Percentiles rank a stretch among this genome's conserved stretches.
Evolutionary conservation across 768 basidiomycete genomes (phyloP).

Genomic region (Suillus variegatus): DNA sequence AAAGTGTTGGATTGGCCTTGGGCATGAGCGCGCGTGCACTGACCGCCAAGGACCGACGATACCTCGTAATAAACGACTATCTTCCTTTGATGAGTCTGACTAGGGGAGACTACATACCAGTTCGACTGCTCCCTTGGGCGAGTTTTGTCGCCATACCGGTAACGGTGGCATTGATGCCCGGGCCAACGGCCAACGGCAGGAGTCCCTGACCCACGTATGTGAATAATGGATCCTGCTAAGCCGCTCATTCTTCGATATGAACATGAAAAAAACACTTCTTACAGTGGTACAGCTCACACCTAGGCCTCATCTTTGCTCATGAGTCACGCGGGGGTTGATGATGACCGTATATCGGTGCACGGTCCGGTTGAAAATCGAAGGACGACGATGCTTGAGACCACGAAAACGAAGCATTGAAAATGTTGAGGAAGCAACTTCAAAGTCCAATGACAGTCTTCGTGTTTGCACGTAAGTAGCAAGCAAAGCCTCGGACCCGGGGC

Average conservation of each 20-base stretch:
- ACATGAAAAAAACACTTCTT: not conserved
- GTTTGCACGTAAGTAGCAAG: not conserved
- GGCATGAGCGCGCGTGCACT: not conserved
- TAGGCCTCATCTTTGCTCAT: not conserved
- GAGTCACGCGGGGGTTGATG: not conserved
- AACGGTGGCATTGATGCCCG: not conserved
- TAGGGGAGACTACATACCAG: not conserved
- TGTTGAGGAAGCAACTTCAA: not conserved
- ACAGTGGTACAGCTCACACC: not conserved
- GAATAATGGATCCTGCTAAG: not conserved
- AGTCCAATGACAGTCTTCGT: constrained; percentile 2
- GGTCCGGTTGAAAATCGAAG: constrained; percentile 1
- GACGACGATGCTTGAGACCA: not conserved
- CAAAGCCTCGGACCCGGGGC: constrained; percentile 5
- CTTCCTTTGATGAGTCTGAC: not conserved
- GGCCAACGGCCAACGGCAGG: too few relatives aligned
- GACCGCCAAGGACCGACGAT: too few relatives aligned
- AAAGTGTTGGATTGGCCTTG: not conserved
- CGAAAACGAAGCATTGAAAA: not conserved
- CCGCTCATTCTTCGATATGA: not conserved
- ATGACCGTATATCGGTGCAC: not conserved
- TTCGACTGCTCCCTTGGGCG: not conserved
- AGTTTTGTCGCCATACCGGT: not conserved
- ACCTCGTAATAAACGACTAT: not conserved
- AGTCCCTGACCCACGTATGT: not conserved